Evolutionary conservation across 345 rosid genomes (phyloP).

Genomic region (Brassica juncea): DNA sequence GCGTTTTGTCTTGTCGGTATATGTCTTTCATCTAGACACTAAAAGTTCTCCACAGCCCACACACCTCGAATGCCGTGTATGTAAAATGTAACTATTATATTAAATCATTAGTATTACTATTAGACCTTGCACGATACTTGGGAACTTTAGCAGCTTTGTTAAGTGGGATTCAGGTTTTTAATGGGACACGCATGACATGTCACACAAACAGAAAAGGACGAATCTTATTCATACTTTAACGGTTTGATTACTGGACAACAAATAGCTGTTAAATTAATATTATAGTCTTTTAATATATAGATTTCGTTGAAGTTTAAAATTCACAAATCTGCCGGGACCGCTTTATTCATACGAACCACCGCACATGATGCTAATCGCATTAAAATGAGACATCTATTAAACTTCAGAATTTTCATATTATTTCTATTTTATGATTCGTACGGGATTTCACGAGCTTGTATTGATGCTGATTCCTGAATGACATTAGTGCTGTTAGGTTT

Average conservation of each 20-base stretch:
- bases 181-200: conserved; percentile 32
- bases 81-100: neutral
- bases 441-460: neutral
- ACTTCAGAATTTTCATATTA: neutral
- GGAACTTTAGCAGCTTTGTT: conserved; percentile 27
- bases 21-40: neutral
- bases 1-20: neutral
- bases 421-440: neutral
- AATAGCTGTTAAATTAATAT: neutral
- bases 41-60: neutral
- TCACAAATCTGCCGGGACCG: neutral
- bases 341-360: conserved; percentile 15
- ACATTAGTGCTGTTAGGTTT: conserved; percentile 15
- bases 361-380: neutral
- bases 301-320: neutral
- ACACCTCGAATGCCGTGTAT: conserved; percentile 27
- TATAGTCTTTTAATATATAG: neutral
- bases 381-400: neutral
- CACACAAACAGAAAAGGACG: conserved; percentile 20
- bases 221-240: conserved; percentile 1
- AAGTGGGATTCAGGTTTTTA: conserved; percentile 27
- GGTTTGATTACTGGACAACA: neutral
- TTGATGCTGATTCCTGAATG: conserved; percentile 11
- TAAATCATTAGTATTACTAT: neutral
- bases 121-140: conserved; percentile 25